Conservation (phyloP, 2,329 filamentous ascomycete species). For the Podosphaera leucotricha region DNA sequence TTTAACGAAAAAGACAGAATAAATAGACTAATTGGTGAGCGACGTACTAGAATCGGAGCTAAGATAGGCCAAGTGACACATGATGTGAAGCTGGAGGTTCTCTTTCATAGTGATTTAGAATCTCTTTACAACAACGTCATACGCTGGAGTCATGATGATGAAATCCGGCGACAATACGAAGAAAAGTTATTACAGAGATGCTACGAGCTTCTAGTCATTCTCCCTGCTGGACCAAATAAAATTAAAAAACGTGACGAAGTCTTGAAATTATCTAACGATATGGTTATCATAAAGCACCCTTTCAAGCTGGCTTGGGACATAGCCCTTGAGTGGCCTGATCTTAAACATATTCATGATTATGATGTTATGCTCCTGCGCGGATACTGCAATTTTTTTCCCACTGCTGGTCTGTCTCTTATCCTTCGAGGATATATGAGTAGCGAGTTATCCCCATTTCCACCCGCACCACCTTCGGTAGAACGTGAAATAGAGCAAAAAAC, state of each 20-base stretch:
- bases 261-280: slow-evolving; percentile 56
- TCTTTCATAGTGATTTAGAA: slow-evolving; percentile 52
- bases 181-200: slow-evolving; percentile 70
- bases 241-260: slow-evolving; percentile 46
- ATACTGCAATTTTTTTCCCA: slow-evolving; percentile 66
- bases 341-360: slow-evolving; percentile 48
- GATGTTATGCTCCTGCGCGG: slow-evolving; percentile 57
- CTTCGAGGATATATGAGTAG: slow-evolving; percentile 65
- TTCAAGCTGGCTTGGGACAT: slow-evolving; percentile 82
- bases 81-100: slow-evolving; percentile 73
- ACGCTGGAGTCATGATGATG: slow-evolving; percentile 77
- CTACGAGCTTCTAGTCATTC: slow-evolving; percentile 51
- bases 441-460: slow-evolving; percentile 53
- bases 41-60: slow-evolving; percentile 68
- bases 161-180: slow-evolving; percentile 60
- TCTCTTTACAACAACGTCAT: slow-evolving; percentile 61
- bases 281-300: slow-evolving; percentile 90
- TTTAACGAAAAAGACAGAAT: slow-evolving; percentile 70
- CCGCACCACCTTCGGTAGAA: slow-evolving; percentile 6
- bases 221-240: slow-evolving; percentile 42
- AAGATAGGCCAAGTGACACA: slow-evolving; percentile 59
- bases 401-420: slow-evolving; percentile 59
- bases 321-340: slow-evolving; percentile 69
- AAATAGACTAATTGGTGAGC: slow-evolving; percentile 72
- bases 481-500: not conserved